Evolutionary conservation across 305 asterid species (phyloP), one percentile per base, ranked within the genome.

Genomic region (Plantago coronopus): DNA sequence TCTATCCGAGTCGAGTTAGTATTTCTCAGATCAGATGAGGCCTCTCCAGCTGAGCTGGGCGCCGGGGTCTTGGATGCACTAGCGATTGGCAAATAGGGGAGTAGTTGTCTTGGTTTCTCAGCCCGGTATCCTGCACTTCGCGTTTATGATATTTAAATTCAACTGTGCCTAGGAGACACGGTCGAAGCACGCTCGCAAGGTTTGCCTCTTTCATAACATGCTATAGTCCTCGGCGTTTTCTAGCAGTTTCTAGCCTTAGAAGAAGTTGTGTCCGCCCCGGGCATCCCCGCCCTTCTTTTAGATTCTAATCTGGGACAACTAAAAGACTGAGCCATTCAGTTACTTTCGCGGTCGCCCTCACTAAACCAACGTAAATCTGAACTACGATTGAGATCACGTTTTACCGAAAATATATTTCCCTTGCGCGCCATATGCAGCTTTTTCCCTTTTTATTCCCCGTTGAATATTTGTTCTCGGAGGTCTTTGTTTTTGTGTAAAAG

Each of bases 301-400:
- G n/a, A n/a, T n/a, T n/a, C n/a, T n/a, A n/a, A n/a, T n/a, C n/a
- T n/a, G n/a, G n/a, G n/a, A n/a, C n/a, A n/a, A n/a, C n/a, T n/a
- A n/a, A n/a, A n/a, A n/a, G n/a, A n/a, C n/a, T n/a, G n/a, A n/a
- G n/a, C 43, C 43, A 37, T 37, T 37, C 43, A 7, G 43, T 37
- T 6, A 37, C 43, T 37, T 48, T 48, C 22, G 54, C 54, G 20
- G 54, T 48, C 54, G 54, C 25, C 21, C 54, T 17, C 38, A 64
- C 62, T 54, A 9, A 54, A 64, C 61, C 69, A 53, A 64, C 69
- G 53, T 64, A 54, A 64, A 53, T 64, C 25, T 64, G 62, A 64
- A 54, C 69, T 64, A 54, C 54, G 69, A 53, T 64, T 53, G 54
- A 64, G 13, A 64, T 44, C 61, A 64, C 20, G 54, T 54, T 62